Base-by-base conservation (phyloP, 306 rosid species). In the Oemleria cerasiformis region DNA sequence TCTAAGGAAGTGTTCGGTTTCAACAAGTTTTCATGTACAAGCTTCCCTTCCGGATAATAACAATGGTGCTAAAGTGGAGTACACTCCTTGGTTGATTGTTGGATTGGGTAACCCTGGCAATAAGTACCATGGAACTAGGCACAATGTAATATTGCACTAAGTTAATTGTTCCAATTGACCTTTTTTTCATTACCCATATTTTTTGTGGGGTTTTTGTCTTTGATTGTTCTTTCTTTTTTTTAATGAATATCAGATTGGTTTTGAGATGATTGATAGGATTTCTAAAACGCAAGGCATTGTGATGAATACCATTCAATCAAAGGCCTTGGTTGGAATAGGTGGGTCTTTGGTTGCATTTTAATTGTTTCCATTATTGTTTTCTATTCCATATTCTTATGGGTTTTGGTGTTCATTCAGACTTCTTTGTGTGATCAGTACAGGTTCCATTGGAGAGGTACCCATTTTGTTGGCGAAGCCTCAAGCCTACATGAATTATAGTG, bases 21-120 rank as follows among this genome's bases (percentile, higher is more conserved):
- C 81, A 25, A 68, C 74, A 3, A 62, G 84, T 63, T 75, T 81
- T 57, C 77, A 76, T 16, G 73, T 88, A 30, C 86, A 82, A n/a
- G 91, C 92, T 79, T 84, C 91, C 2, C 73, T 83, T 47, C 76
- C 82, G 3, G 83, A 78, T 10, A 56, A 70, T 50, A 75, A 62
- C 17, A 85, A 83, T 76, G 88, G 79, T 44, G 73, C 73, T 67
- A 79, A 80, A 84, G 82, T 89, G 81, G 98, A 93, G 65, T 93
- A 88, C 86, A 93, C 98, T 72, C 98, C 98, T 65, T 93, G 98
- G 98, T 82, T 93, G 70, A 75, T 93, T 39, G 97, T 86, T 80
- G 98, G 98, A 21, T 73, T 93, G 93, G 98, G 98, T 44, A 93
- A 93, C 80, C 98, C 97, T 7, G 98, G 97, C 56, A 86, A 82